Evolutionary conservation across 495 filamentous ascomycete genomes (phyloP).

Genomic region (Penicillium arizonense): DNA sequence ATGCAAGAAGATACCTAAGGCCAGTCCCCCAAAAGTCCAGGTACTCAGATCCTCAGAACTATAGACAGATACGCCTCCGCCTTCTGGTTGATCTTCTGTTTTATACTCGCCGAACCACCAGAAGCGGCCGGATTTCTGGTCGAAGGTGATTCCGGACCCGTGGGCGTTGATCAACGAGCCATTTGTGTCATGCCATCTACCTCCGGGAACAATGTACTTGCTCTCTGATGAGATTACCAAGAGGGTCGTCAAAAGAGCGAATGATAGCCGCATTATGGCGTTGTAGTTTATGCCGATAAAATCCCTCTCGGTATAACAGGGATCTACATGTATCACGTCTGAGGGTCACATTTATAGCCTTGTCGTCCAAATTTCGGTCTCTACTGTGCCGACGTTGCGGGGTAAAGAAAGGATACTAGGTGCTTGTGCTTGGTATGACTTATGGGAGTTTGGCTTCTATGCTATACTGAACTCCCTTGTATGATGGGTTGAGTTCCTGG

Average conservation of each 20-base stretch:
- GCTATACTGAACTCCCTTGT: too few species aligned
- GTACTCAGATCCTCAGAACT: slow-evolving; percentile 25
- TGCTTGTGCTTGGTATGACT: not conserved
- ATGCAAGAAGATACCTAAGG: slow-evolving; percentile 12
- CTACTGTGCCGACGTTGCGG: slow-evolving; percentile 4
- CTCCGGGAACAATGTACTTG: slow-evolving; percentile 28
- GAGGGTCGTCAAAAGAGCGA: not conserved
- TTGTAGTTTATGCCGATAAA: not conserved
- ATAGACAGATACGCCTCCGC: slow-evolving; percentile 25
- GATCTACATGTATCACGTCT: not conserved
- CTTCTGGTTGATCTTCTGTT: slow-evolving; percentile 23
- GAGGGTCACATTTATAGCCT: not conserved
- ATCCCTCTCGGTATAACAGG: not conserved
- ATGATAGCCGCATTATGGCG: not conserved
- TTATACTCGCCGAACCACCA: slow-evolving; percentile 31
- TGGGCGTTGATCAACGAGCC: slow-evolving; percentile 24
- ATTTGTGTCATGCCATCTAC: slow-evolving; percentile 24
- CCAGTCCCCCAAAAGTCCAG: slow-evolving; percentile 20
- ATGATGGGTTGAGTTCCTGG: too few species aligned
- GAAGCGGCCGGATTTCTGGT: slow-evolving; percentile 19
- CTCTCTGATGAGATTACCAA: slow-evolving; percentile 1
- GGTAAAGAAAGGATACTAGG: not conserved
- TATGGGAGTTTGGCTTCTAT: not conserved
- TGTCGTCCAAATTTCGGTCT: not conserved
- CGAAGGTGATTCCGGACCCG: slow-evolving; percentile 20